Base-by-base conservation (phyloP, 768 basidiomycete genomes). In the Suillus decipiens region DNA sequence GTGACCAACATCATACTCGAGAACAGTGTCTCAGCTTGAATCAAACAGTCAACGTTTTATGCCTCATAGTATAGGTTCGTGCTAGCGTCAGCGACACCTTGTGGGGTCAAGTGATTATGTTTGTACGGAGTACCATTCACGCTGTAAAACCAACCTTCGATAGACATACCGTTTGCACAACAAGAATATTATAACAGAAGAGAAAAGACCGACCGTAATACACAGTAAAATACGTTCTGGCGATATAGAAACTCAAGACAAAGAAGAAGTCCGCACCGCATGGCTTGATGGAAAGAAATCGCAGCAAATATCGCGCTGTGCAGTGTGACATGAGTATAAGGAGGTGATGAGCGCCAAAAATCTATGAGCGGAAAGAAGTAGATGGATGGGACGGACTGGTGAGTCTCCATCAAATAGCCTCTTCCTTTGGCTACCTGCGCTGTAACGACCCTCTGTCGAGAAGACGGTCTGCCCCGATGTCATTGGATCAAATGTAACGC, bases 341-440 rank as follows among this genome's bases (percentile, higher is more conserved):
- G 59, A 66, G 66, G 59, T 69, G 69, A 69, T 76, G 74, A 72
- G 75, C 71, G 62, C 64, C 59, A 45, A 64, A 67, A 61, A 59
- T 62, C 64, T 60, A 64, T 65, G 36, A 59, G 48, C 47, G 33
- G 62, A 62, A 71, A 67, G 65, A 72, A 62, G 68, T 59, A 70
- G 72, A 75, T 75, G 67, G 72, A 69, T 66, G 70, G 74, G 74
- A 75, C 74, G 75, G 74, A 75, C 74, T 75, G 68, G 60, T 75
- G 66, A 70, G 75, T 73, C 75, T 72, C 75, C 72, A 67, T 66
- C 71, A 60, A 67, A 69, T 50, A 58, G 45, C 53, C 31, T 53
- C 39, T 34, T 43, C 39, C 39, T 41, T 42, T 43, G 42, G 14
- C 1, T 19, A 28, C 31, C 61, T 28, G 28, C 48, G 50, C 57